Evolutionary conservation across 2,329 filamentous ascomycete species (phyloP).

Genomic region (Colletotrichum phormii): DNA sequence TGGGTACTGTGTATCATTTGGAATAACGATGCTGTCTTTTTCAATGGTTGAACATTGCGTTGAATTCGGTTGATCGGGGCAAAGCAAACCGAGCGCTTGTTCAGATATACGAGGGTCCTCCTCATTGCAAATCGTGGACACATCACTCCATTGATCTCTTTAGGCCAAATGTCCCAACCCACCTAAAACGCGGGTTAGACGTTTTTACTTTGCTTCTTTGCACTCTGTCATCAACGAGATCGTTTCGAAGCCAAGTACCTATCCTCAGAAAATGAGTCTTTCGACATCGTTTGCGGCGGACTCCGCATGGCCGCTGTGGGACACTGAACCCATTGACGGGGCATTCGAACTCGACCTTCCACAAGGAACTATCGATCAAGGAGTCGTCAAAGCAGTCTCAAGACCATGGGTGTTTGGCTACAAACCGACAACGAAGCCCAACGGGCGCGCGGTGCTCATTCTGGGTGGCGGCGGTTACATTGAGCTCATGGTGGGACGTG

Average conservation of each 20-base stretch:
- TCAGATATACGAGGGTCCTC: background rate
- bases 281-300: slow-evolving; percentile 32
- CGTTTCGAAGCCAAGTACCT: background rate
- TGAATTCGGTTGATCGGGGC: background rate
- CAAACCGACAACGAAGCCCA: slow-evolving; percentile 33
- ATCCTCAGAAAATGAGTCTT: slow-evolving; percentile 29
- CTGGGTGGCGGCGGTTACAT: slow-evolving; percentile 40
- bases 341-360: slow-evolving; percentile 37
- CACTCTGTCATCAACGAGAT: background rate
- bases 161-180: background rate
- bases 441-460: slow-evolving; percentile 38
- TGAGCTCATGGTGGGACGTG: slow-evolving; percentile 40
- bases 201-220: too few species aligned
- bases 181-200: background rate
- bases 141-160: background rate
- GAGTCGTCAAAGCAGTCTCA: slow-evolving; percentile 34
- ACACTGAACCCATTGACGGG: slow-evolving; percentile 27
- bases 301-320: slow-evolving; percentile 37
- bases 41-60: background rate
- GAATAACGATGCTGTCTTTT: slow-evolving; percentile 38
- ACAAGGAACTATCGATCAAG: slow-evolving; percentile 30
- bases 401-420: slow-evolving; percentile 40
- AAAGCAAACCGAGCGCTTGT: background rate
- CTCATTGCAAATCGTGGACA: background rate
- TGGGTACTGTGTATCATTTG: background rate